Percentiles rank a stretch among this genome's conserved stretches.
These are phyloP conservation scores for Colletotrichum sp. DNA, from an alignment of 2,329 filamentous ascomycete species.

Conservation along the genomic window DNA sequence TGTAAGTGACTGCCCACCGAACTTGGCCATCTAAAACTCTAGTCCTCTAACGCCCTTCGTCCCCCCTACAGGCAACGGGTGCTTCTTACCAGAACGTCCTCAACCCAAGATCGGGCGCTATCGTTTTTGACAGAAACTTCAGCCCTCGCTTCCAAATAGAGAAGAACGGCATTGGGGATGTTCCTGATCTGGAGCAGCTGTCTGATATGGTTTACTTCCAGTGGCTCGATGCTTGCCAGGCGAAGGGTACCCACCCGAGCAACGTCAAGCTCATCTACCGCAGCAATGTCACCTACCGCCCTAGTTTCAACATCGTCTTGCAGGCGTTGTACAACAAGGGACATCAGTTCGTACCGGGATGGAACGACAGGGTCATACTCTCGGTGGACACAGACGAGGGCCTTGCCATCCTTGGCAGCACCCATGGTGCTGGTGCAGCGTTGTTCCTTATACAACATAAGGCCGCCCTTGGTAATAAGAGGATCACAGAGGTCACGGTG, in stretches of 20 bases:
- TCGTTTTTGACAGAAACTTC: background rate
- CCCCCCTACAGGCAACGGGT: background rate
- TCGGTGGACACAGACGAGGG: background rate
- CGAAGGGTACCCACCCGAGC: background rate
- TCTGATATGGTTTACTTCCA: background rate
- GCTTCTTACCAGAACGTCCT: background rate
- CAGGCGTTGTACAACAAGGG: background rate
- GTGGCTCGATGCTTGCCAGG: background rate
- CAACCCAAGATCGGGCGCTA: background rate
- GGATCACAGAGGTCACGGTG: background rate
- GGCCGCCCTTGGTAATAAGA: background rate
- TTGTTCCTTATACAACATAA: background rate
- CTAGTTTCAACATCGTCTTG: background rate
- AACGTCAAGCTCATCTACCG: background rate
- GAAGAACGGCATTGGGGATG: background rate
- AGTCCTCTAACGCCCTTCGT: background rate
- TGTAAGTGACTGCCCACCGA: background rate
- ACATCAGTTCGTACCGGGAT: background rate
- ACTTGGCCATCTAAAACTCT: background rate
- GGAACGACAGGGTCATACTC: background rate
- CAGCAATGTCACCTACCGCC: background rate
- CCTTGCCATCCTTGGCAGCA: background rate
- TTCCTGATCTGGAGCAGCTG: background rate
- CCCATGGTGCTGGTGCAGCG: background rate
- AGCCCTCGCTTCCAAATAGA: background rate